These are phyloP conservation scores for Curvularia hawaiiensis DNA, from an alignment of 2,329 filamentous ascomycete species.

Conservation along the genomic window DNA sequence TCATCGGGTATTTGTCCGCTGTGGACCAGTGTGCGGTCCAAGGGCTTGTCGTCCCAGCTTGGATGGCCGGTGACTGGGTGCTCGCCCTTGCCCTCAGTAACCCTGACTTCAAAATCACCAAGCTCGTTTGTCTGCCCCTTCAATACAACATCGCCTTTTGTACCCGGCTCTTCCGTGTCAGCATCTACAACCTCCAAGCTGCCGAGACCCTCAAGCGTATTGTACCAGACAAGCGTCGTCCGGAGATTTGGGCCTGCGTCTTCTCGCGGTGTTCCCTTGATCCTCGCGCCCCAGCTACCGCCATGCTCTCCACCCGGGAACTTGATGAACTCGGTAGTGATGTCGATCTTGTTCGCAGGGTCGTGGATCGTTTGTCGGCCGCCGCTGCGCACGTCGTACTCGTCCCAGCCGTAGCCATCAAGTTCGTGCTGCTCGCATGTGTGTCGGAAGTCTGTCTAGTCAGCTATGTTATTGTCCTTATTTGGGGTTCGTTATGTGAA, in stretches of 20 bases:
- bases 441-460: slow-evolving; percentile 74
- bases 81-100: slow-evolving; percentile 74
- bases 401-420: slow-evolving; percentile 96
- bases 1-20: slow-evolving; percentile 71
- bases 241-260: slow-evolving; percentile 70
- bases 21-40: slow-evolving; percentile 76
- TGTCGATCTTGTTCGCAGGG: slow-evolving; percentile 82
- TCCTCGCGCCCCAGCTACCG: slow-evolving; percentile 88
- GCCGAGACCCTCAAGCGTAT: slow-evolving; percentile 77
- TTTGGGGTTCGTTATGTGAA: background rate
- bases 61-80: slow-evolving; percentile 64
- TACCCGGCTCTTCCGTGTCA: slow-evolving; percentile 51
- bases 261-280: slow-evolving; percentile 78
- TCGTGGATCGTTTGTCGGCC: slow-evolving; percentile 92
- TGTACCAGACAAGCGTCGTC: slow-evolving; percentile 81
- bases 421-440: slow-evolving; percentile 98
- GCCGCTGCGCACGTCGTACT: slow-evolving; percentile 88
- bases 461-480: slow-evolving; percentile 24
- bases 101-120: slow-evolving; percentile 77
- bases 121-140: slow-evolving; percentile 72
- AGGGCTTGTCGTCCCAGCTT: slow-evolving; percentile 69
- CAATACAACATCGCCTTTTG: slow-evolving; percentile 68
- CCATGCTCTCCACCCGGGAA: slow-evolving; percentile 83
- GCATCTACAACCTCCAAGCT: slow-evolving; percentile 67
- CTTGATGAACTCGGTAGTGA: slow-evolving; percentile 94